Evolutionary conservation across 2,329 filamentous ascomycete genomes (phyloP), one percentile per base, ranked within the genome.

Genomic region (Aspergillus spinulosporus): DNA sequence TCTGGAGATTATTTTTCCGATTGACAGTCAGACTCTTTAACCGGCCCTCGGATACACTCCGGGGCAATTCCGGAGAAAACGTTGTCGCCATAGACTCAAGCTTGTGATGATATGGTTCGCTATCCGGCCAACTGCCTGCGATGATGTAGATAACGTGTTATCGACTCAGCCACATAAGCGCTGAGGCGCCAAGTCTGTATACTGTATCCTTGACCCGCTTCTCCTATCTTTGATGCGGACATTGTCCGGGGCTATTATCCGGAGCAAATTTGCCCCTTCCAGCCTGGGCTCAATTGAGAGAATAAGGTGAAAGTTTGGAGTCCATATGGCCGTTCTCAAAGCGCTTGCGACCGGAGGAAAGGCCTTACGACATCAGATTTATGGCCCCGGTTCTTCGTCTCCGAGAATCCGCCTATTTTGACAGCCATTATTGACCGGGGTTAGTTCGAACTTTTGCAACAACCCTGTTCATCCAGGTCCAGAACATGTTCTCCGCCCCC

Each of bases 61-160:
- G 50, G 50, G 32, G 21, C 29, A 39, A 31, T 34, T 40, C 50
- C 49, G 49, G 50, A 21, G 43, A 43, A 29, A 36, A 42, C n/a
- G 14, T n/a, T 36, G 21, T 49, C 45, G 52, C 52, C 50, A 53
- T 43, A 47, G 32, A 15, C 21, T 39, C 15, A 21, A 3, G 26
- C 6, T 26, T 52, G 36, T 53, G 37, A 46, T 45, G 28, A 54
- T 44, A 49, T 43, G 26, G 39, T 46, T 53, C 34, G 26, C 42
- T 29, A 36, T 49, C 36, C 44, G 52, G 36, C 52, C 29, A 54
- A 54, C 37, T 43, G 34, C 36, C 43, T 14, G 36, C 43, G 32
- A 47, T 15, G 15, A 44, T 14, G 40, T 42, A 53, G 58, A 56
- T 61, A 56, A 62, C 61, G 62, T 64, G 62, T 62, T 61, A 62